phyloP scores from a whole-genome alignment of 2,329 filamentous ascomycete species.

The Diaporthe nobilis region DNA sequence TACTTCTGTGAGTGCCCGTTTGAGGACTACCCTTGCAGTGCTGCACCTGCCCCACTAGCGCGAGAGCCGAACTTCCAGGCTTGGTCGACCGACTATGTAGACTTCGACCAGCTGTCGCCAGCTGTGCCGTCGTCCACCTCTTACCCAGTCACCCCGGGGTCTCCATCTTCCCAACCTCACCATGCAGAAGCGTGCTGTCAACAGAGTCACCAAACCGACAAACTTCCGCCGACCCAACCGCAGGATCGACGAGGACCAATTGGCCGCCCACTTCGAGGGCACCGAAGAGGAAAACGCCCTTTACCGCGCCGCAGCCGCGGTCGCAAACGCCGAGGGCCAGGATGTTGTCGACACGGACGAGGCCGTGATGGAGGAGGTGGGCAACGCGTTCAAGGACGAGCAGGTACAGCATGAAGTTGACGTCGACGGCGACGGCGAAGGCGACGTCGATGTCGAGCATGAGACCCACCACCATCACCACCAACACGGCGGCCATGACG shows the following conservation, averaged over 20 bases:
- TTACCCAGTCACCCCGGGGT: background rate
- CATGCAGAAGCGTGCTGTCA: constrained; percentile 31
- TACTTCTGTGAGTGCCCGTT: background rate
- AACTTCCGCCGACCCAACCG: constrained; percentile 35
- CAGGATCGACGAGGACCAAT: constrained; percentile 41
- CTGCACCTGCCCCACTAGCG: constrained; percentile 5
- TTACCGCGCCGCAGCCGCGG: constrained; percentile 31
- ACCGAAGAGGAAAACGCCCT: constrained; percentile 34
- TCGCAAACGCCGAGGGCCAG: constrained; percentile 17
- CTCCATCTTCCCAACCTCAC: constrained; percentile 16
- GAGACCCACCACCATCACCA: constrained; percentile 9
- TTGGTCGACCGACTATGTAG: background rate
- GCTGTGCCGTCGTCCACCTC: constrained; percentile 27
- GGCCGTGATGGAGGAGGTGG: constrained; percentile 35
- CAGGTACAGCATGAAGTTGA: constrained; percentile 18
- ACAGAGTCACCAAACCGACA: constrained; percentile 36
- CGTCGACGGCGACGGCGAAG: constrained; percentile 23
- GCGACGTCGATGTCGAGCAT: constrained; percentile 19
- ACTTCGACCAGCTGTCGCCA: constrained; percentile 32
- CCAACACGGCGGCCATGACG: constrained; percentile 22
- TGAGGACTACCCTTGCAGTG: background rate
- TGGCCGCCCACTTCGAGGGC: constrained; percentile 39
- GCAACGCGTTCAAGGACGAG: constrained; percentile 18
- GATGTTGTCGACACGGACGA: constrained; percentile 23
- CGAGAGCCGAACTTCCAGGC: background rate